Evolutionary conservation across 306 rosid genomes (phyloP), one percentile per base, ranked within the genome.

Genomic region (Macrotyloma uniflorum): DNA sequence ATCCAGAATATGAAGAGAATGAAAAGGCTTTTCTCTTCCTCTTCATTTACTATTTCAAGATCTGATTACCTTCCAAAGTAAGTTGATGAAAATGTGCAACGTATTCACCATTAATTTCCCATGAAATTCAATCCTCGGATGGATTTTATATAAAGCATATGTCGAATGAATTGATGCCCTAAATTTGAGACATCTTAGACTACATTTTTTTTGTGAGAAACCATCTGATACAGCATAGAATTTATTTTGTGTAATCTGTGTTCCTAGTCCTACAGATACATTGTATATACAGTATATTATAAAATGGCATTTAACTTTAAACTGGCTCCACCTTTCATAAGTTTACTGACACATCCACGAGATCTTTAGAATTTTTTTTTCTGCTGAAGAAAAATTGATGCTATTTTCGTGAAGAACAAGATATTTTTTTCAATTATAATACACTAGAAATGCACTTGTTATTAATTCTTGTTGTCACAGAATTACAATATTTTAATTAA

Each of bases 51-150:
- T 22, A 36, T 23, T 75, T 35, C 42, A 71, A 36, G 55, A 61
- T 55, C 18, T 6, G 3, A 5, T 47, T 18, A 22, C 33, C 64
- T 70, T 58, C 22, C 36, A 69, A 62, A 35, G 12, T 49, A 43
- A 20, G 65, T 7, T 62, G 43, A 61, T 47, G 45, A 33, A 54
- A 55, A 58, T n/a, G 26, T 45, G 64, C 70, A 66, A 15, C 64
- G n/a, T 22, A 20, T 13, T 58, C 66, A 28, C 66, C 64, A 58
- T 14, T 35, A 59, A 54, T 47, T 36, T 38, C 18, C 68, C 36
- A 51, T 67, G 53, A 82, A 24, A 82, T 38, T 16, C 16, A 76
- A 47, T 35, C 32, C 59, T 47, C 49, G 5, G 47, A 47, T 47
- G 18, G 12, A n/a, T 12, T 7, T 22, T 11, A 30, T 53, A 13